phyloP scores from a whole-genome alignment of 257 asterid species.

The Lavandula angustifolia region DNA sequence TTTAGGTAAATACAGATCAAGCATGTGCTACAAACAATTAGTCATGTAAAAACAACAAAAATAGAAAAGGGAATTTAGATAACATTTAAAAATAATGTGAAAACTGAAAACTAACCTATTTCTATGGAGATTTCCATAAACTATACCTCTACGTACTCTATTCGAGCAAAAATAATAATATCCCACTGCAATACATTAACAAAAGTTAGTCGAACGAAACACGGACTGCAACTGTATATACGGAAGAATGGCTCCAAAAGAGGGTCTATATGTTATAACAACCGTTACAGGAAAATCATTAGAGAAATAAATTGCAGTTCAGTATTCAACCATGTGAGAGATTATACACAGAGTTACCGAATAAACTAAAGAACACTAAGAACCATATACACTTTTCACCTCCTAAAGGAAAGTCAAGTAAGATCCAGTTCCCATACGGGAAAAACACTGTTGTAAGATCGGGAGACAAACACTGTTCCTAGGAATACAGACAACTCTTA shows the following conservation, averaged over 20 bases:
- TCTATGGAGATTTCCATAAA: slow-evolving; percentile 89
- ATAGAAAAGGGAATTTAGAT: too few relatives aligned
- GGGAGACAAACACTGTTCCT: too few relatives aligned
- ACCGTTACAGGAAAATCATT: not conserved
- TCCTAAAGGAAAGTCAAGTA: not conserved
- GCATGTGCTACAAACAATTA: too few relatives aligned
- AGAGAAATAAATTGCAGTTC: not conserved
- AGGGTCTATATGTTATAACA: not conserved
- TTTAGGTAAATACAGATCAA: too few relatives aligned
- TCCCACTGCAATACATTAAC: slow-evolving; percentile 66
- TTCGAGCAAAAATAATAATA: slow-evolving; percentile 77
- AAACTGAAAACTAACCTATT: slow-evolving; percentile 65
- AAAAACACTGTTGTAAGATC: too few relatives aligned
- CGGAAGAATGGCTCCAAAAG: not conserved
- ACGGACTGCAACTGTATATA: not conserved
- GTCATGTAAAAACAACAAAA: too few relatives aligned
- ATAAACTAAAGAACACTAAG: slow-evolving; percentile 1
- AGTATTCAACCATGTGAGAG: not conserved
- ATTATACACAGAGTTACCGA: not conserved
- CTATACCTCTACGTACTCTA: slow-evolving; percentile 74
- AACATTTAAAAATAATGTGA: too few relatives aligned
- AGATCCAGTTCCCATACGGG: not conserved
- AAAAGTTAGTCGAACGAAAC: not conserved
- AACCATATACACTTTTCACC: not conserved
- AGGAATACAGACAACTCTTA: too few relatives aligned